Evolutionary conservation across 1,284 basidiomycete genomes (phyloP).

Genomic region (Sphagnurus paluster): DNA sequence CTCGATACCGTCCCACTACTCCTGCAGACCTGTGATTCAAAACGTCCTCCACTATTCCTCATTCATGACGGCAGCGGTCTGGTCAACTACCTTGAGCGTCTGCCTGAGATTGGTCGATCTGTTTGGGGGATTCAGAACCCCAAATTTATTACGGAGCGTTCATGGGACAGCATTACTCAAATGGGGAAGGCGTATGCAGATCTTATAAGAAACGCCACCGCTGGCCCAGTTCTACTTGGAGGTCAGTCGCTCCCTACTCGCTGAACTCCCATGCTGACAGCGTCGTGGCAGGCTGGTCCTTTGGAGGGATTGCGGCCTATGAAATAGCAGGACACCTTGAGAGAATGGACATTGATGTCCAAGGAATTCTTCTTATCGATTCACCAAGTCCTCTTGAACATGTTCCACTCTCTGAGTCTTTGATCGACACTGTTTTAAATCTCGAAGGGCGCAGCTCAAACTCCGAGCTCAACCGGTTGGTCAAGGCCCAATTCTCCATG

Average conservation of each 20-base stretch:
- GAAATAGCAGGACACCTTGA: conserved; percentile 59
- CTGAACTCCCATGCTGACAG: not conserved
- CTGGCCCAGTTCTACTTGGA: conserved; percentile 51
- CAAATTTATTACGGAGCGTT: conserved; percentile 39
- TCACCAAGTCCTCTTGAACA: conserved; percentile 55
- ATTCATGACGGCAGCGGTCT: conserved; percentile 74
- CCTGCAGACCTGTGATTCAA: conserved; percentile 36
- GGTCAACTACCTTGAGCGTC: conserved; percentile 48
- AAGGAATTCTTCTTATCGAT: conserved; percentile 66
- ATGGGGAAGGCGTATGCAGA: conserved; percentile 57
- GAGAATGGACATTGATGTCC: conserved; percentile 40
- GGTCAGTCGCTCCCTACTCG: conserved; percentile 39
- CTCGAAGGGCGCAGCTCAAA: conserved; percentile 23
- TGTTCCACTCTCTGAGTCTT: conserved; percentile 45
- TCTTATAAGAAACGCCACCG: conserved; percentile 32
- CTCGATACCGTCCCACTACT: conserved; percentile 32
- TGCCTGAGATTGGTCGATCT: conserved; percentile 46
- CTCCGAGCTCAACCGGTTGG: conserved; percentile 27
- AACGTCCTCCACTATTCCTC: conserved; percentile 51
- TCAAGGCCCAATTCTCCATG: conserved; percentile 43
- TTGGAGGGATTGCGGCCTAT: conserved; percentile 71
- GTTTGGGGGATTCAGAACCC: conserved; percentile 66
- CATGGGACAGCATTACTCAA: conserved; percentile 47
- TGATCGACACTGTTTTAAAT: conserved; percentile 44
- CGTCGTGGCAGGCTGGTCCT: conserved; percentile 63